Evolutionary conservation across 768 basidiomycete species (phyloP).

Genomic region (Russula sp.): DNA sequence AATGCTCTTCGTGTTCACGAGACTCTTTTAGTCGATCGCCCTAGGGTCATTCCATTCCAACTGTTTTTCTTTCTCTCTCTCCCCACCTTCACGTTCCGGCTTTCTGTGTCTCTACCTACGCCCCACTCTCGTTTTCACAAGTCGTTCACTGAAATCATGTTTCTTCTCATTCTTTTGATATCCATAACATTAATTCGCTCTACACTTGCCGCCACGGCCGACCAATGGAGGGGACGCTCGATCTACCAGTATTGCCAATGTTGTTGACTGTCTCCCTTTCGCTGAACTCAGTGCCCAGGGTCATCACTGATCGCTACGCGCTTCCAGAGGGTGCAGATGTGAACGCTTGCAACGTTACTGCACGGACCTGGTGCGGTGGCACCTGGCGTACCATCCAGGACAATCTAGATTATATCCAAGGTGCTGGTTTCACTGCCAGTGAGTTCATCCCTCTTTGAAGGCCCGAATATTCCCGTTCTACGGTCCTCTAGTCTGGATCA

Average conservation of each 20-base stretch:
- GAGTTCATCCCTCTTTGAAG: constrained; percentile 33
- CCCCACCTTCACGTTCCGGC: background rate
- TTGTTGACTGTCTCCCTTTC: background rate
- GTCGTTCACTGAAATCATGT: constrained; percentile 10
- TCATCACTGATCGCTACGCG: constrained; percentile 77
- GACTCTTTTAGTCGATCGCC: background rate
- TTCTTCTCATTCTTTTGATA: constrained; percentile 24
- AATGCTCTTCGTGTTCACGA: too few relatives aligned
- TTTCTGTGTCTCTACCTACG: constrained; percentile 3
- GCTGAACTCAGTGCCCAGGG: constrained; percentile 37
- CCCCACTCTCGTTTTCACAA: background rate
- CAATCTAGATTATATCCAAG: constrained; percentile 82
- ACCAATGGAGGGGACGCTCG: constrained; percentile 72
- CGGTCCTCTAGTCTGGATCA: constrained; percentile 66
- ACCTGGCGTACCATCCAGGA: constrained; percentile 73
- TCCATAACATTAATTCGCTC: constrained; percentile 35
- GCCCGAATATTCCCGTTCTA: background rate
- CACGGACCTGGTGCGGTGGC: constrained; percentile 80
- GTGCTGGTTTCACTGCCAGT: constrained; percentile 80
- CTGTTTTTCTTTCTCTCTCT: background rate
- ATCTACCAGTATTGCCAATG: constrained; percentile 63
- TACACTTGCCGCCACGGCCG: constrained; percentile 58
- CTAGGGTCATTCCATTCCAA: background rate
- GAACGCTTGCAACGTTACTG: constrained; percentile 53
- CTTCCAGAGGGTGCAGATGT: constrained; percentile 53